These are phyloP conservation scores for Penicillium aurantiogriseum DNA, from an alignment of 2,329 filamentous ascomycete species.

Conservation along the genomic window DNA sequence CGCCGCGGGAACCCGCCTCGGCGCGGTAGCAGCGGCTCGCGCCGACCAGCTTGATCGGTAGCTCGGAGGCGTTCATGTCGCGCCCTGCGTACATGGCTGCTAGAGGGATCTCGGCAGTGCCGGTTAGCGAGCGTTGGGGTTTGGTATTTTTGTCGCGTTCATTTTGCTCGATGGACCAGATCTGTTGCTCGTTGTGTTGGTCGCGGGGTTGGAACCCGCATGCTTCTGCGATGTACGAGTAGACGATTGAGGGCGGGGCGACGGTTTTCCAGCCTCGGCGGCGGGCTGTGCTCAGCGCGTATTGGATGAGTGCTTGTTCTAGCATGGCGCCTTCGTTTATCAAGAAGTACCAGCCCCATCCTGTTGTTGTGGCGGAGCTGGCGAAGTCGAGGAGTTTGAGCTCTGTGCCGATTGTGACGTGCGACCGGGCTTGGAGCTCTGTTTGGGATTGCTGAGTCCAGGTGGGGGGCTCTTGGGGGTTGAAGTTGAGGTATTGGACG, in stretches of 20 bases:
- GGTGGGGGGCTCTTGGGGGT: conserved; percentile 48
- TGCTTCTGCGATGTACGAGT: conserved; percentile 82
- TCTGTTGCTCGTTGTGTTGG: conserved; percentile 84
- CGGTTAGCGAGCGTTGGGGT: conserved; percentile 73
- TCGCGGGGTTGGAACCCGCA: conserved; percentile 96
- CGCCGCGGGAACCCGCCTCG: conserved; percentile 85
- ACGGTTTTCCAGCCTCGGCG: conserved; percentile 75
- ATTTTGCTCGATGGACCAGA: conserved; percentile 74
- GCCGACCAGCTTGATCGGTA: conserved; percentile 78
- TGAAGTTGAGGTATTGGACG: conserved; percentile 75
- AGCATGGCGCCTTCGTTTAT: conserved; percentile 86
- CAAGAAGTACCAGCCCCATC: conserved; percentile 98
- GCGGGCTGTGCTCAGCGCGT: conserved; percentile 72
- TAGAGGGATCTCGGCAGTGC: conserved; percentile 91
- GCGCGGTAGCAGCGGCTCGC: conserved; percentile 92
- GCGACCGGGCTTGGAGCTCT: conserved; percentile 55
- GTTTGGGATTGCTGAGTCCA: conserved; percentile 26
- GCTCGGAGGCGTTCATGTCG: conserved; percentile 60
- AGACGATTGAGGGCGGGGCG: conserved; percentile 84
- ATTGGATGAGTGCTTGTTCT: conserved; percentile 91
- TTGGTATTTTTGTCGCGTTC: conserved; percentile 59
- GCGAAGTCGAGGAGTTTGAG: conserved; percentile 91
- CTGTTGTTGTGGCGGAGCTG: conserved; percentile 73
- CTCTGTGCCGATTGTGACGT: conserved; percentile 81
- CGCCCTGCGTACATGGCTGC: conserved; percentile 83